Conservation (phyloP, 2,329 filamentous ascomycete species). For the Botrytis byssoidea region DNA sequence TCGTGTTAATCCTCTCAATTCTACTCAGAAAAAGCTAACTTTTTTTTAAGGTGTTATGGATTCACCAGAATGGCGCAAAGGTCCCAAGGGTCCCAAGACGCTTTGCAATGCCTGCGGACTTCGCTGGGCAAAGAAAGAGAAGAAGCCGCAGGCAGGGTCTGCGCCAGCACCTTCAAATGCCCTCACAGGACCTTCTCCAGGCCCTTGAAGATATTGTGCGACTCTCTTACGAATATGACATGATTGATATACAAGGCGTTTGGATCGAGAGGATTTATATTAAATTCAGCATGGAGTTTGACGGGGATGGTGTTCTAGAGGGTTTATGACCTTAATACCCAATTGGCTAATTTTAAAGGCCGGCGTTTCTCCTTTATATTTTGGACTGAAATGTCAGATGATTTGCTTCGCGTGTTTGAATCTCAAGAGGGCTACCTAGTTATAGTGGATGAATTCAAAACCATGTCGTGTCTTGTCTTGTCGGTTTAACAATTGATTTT, state of each 20-base stretch:
- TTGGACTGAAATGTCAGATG: background rate
- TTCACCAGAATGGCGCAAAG: slow-evolving; percentile 94
- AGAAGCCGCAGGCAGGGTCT: slow-evolving; percentile 52
- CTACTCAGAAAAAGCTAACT: slow-evolving; percentile 10
- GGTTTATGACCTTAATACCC: slow-evolving; percentile 2
- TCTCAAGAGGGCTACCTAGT: background rate
- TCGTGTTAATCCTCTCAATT: background rate
- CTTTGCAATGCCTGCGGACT: slow-evolving; percentile 92
- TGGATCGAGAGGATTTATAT: background rate
- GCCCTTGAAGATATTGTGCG: background rate
- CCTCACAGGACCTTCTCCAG: background rate
- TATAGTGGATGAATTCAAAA: background rate
- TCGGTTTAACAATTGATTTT: background rate
- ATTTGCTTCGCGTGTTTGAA: background rate
- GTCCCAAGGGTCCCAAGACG: slow-evolving; percentile 88
- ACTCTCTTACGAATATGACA: slow-evolving; percentile 17
- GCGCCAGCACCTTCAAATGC: background rate
- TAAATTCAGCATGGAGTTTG: slow-evolving; percentile 15
- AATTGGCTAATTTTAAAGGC: background rate
- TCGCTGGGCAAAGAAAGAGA: slow-evolving; percentile 77
- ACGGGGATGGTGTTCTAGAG: slow-evolving; percentile 5
- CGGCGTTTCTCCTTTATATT: slow-evolving; percentile 4
- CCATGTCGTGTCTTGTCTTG: background rate
- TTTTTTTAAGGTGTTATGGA: slow-evolving; percentile 67
- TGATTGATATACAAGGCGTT: slow-evolving; percentile 11